Conservation (phyloP, 2,329 filamentous ascomycete species). For the Monosporascus cannonballus region DNA sequence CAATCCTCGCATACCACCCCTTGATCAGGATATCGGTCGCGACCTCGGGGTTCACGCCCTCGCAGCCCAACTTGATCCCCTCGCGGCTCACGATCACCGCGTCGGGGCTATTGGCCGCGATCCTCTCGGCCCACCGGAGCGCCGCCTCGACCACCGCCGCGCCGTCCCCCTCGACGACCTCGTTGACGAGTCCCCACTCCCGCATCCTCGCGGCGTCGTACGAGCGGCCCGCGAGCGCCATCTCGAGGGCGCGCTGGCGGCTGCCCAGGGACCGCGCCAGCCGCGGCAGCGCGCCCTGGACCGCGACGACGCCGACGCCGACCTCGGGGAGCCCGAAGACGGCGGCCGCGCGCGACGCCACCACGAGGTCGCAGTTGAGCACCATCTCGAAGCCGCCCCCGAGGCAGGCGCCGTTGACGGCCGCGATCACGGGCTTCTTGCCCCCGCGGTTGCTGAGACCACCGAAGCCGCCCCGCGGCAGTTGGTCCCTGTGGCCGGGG, state of each 20-base stretch:
- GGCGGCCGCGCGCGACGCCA: slow-evolving; percentile 49
- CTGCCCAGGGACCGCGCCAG: slow-evolving; percentile 57
- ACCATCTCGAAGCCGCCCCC: slow-evolving; percentile 75
- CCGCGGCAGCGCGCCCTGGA: slow-evolving; percentile 65
- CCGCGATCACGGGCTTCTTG: slow-evolving; percentile 70
- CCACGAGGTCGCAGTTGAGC: slow-evolving; percentile 65
- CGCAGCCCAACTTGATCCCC: slow-evolving; percentile 68
- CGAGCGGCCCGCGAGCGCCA: slow-evolving; percentile 58
- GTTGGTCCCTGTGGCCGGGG: slow-evolving; percentile 16
- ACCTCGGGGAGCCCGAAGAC: slow-evolving; percentile 67
- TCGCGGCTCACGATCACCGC: slow-evolving; percentile 67
- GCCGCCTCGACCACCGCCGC: slow-evolving; percentile 49
- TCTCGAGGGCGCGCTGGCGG: slow-evolving; percentile 62
- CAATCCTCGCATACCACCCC: slow-evolving; percentile 52
- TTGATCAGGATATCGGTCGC: slow-evolving; percentile 52
- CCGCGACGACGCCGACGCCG: slow-evolving; percentile 62
- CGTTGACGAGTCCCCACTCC: slow-evolving; percentile 66
- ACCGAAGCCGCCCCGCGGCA: slow-evolving; percentile 51
- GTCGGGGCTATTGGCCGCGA: slow-evolving; percentile 67
- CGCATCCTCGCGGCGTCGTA: slow-evolving; percentile 54
- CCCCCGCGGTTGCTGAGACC: slow-evolving; percentile 60
- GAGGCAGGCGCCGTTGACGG: slow-evolving; percentile 68
- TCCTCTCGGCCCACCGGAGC: slow-evolving; percentile 51
- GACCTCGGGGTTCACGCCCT: slow-evolving; percentile 57
- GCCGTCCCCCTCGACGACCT: slow-evolving; percentile 42